Evolutionary conservation across 495 filamentous ascomycete genomes (phyloP).

Genomic region (Podospora pseudoanserina): DNA sequence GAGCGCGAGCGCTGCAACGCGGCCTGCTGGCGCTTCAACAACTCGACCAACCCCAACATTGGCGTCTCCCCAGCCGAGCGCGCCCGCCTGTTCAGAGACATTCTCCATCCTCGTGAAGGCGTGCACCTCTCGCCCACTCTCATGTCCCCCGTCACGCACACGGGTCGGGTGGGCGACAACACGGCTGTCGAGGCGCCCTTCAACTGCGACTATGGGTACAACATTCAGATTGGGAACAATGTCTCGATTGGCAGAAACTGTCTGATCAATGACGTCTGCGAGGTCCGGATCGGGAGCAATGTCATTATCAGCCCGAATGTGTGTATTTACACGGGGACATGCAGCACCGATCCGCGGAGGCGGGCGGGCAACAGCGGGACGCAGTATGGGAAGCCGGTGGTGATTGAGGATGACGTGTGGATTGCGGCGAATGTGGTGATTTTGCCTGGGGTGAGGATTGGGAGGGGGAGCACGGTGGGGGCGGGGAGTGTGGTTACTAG

Average conservation of each 20-base stretch:
- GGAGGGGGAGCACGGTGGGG: constrained; percentile 73
- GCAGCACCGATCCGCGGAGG: constrained; percentile 70
- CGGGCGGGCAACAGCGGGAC: constrained; percentile 71
- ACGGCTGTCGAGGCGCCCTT: constrained; percentile 87
- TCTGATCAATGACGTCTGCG: constrained; percentile 74
- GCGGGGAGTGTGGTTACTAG: constrained; percentile 86
- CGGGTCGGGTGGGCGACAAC: constrained; percentile 69
- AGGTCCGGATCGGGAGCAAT: constrained; percentile 71
- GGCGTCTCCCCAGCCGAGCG: constrained; percentile 76
- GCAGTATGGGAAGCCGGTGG: constrained; percentile 66
- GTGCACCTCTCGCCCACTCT: constrained; percentile 45
- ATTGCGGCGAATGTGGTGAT: constrained; percentile 68
- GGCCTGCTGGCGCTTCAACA: constrained; percentile 87
- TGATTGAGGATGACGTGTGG: constrained; percentile 86
- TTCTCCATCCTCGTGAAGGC: constrained; percentile 53
- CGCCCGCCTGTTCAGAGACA: constrained; percentile 71
- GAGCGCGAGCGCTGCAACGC: constrained; percentile 84
- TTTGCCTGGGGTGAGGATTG: constrained; percentile 75
- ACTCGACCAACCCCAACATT: constrained; percentile 72
- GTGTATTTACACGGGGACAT: constrained; percentile 73
- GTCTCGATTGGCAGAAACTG: constrained; percentile 85
- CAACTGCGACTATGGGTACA: constrained; percentile 93
- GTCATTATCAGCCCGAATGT: constrained; percentile 85
- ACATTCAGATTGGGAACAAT: constrained; percentile 82
- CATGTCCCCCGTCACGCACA: constrained; percentile 46